These are phyloP conservation scores for Candida sp. DNA, from an alignment of 1,139 yeast species.

Conservation along the genomic window DNA sequence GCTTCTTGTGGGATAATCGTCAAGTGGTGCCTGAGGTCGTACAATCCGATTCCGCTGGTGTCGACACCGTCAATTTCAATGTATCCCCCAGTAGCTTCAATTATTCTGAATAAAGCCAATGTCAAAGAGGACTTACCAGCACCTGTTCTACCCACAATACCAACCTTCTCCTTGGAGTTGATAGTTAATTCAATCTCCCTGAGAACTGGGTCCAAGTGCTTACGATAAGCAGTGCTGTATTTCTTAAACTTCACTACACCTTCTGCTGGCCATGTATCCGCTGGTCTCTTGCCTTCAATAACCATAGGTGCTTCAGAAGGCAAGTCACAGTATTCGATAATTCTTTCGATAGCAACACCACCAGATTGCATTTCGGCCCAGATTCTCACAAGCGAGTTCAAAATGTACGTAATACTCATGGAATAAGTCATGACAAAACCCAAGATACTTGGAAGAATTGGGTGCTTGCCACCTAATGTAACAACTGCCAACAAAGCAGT, in stretches of 20 bases:
- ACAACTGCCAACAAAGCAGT: conserved; percentile 28
- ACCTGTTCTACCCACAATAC: conserved; percentile 42
- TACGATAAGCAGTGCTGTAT: conserved; percentile 35
- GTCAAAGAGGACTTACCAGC: conserved; percentile 41
- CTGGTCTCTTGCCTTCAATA: conserved; percentile 26
- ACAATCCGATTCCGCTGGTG: conserved; percentile 49
- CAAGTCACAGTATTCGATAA: conserved; percentile 34
- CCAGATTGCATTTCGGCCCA: conserved; percentile 38
- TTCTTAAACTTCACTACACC: conserved; percentile 32
- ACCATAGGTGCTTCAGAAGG: conserved; percentile 31
- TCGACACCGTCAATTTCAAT: conserved; percentile 54
- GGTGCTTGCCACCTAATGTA: conserved; percentile 22
- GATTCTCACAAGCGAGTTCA: conserved; percentile 29
- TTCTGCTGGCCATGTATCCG: conserved; percentile 28
- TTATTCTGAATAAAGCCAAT: conserved; percentile 35
- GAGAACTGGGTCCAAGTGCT: conserved; percentile 36
- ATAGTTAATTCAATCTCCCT: conserved; percentile 27
- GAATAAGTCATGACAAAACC: conserved; percentile 40
- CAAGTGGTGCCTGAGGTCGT: conserved; percentile 56
- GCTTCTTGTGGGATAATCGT: conserved; percentile 77
- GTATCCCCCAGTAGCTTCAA: conserved; percentile 32
- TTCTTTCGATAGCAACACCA: conserved; percentile 35
- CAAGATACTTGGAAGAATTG: conserved; percentile 30
- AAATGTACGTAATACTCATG: conserved; percentile 27
- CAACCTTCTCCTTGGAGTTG: conserved; percentile 33